Percentiles rank a stretch among this genome's conserved stretches.
Conservation (phyloP, 2,329 filamentous ascomycete species). For the Colletotrichum limetticola region DNA sequence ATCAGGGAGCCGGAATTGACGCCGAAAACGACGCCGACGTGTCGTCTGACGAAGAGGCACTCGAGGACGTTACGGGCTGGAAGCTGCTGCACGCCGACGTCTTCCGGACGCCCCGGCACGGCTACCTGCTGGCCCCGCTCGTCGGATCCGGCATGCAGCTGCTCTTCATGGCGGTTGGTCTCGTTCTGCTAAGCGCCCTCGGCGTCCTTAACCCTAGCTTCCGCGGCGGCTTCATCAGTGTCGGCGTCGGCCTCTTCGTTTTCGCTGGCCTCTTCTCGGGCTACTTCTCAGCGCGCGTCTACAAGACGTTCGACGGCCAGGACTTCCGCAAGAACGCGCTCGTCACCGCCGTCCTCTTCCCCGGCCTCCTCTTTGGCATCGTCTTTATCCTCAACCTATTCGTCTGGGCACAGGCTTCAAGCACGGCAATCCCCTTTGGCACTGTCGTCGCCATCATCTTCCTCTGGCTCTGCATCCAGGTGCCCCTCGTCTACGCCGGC, state of each 20-base stretch:
- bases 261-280: conserved; percentile 87
- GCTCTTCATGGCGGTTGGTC: conserved; percentile 80
- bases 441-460: conserved; percentile 78
- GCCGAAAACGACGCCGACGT: conserved; percentile 64
- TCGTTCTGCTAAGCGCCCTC: conserved; percentile 78
- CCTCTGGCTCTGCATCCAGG: conserved; percentile 87
- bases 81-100: conserved; percentile 91
- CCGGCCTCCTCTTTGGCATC: conserved; percentile 78
- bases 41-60: conserved; percentile 75
- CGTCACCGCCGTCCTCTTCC: conserved; percentile 81
- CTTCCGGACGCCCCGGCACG: conserved; percentile 78
- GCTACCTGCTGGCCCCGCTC: conserved; percentile 80
- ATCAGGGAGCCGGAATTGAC: conserved; percentile 61
- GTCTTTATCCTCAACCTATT: conserved; percentile 88
- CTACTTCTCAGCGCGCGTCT: conserved; percentile 86
- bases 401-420: conserved; percentile 90
- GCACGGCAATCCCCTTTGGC: conserved; percentile 85
- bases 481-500: conserved; percentile 84
- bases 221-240: conserved; percentile 89
- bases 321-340: conserved; percentile 82
- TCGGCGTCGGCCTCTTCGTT: conserved; percentile 84
- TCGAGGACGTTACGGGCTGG: conserved; percentile 88
- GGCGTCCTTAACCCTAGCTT: conserved; percentile 88
- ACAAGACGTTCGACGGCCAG: conserved; percentile 83
- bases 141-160: conserved; percentile 89